These are phyloP conservation scores for Cubamyces lactineus DNA, from an alignment of 768 basidiomycete genomes.

Conservation along the genomic window DNA sequence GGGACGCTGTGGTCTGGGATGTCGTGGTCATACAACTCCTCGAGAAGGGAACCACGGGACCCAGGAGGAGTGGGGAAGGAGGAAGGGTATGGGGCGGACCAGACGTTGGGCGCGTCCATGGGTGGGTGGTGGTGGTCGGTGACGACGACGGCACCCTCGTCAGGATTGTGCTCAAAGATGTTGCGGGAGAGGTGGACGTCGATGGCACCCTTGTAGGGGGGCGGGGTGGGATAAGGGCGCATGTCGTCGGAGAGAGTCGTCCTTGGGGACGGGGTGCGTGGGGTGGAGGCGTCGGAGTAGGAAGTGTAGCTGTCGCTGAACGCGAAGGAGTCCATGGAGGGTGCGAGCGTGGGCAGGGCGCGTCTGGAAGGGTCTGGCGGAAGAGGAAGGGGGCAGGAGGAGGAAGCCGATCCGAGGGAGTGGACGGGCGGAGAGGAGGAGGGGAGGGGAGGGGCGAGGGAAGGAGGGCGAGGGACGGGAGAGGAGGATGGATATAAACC, in stretches of 20 bases:
- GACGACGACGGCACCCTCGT: constrained; percentile 43
- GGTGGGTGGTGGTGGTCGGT: constrained; percentile 40
- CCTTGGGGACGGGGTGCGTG: constrained; percentile 74
- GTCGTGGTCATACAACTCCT: constrained; percentile 73
- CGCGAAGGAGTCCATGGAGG: constrained; percentile 45
- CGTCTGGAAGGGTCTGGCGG: constrained; percentile 20
- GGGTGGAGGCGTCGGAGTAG: constrained; percentile 70
- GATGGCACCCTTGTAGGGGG: constrained; percentile 46
- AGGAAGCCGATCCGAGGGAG: neutral
- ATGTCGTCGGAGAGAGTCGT: constrained; percentile 41
- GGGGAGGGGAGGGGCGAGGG: neutral
- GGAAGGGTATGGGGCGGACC: constrained; percentile 40
- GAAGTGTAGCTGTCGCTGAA: constrained; percentile 63
- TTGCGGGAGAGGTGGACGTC: constrained; percentile 51
- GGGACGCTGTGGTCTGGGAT: constrained; percentile 45
- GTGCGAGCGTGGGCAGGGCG: constrained; percentile 14
- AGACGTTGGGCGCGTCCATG: constrained; percentile 32
- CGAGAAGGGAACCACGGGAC: constrained; percentile 60
- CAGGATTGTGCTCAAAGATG: constrained; percentile 53
- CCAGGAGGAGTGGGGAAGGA: constrained; percentile 39
- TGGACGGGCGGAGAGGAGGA: neutral
- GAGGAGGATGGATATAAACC: neutral
- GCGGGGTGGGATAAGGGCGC: constrained; percentile 35
- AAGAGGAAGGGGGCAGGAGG: constrained; percentile 23
- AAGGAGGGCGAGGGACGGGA: neutral